Percentiles rank a stretch among this genome's conserved stretches.
Conservation (phyloP, 345 rosid genomes). For the Linum lewisii region DNA sequence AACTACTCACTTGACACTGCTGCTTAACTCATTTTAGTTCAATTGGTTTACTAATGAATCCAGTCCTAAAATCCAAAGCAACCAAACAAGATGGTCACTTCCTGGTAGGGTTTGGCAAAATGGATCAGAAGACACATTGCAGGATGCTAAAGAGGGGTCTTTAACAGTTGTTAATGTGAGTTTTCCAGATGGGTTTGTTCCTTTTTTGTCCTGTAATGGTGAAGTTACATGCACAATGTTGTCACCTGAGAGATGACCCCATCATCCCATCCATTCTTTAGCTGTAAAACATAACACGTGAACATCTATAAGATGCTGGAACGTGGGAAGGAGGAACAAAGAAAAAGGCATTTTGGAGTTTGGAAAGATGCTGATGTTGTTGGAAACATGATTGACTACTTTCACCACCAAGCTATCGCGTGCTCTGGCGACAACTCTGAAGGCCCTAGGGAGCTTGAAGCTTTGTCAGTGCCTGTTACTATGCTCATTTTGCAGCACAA, state of each 20-base stretch:
- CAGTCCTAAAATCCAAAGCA: too few relatives aligned
- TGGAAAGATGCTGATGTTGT: conserved; percentile 36
- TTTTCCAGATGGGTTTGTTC: conserved; percentile 66
- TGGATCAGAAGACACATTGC: conserved; percentile 54
- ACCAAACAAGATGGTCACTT: conserved; percentile 61
- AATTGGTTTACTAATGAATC: too few relatives aligned
- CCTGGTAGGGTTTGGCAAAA: conserved; percentile 57
- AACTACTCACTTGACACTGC: conserved; percentile 94
- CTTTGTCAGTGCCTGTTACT: conserved; percentile 19
- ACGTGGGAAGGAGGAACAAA: neutral
- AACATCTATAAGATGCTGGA: too few relatives aligned
- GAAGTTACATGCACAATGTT: conserved; percentile 60
- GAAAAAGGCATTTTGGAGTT: neutral
- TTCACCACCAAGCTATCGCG: conserved; percentile 40
- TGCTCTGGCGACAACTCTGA: conserved; percentile 36
- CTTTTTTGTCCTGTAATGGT: conserved; percentile 58
- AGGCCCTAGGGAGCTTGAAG: conserved; percentile 41
- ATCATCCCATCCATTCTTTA: conserved; percentile 72
- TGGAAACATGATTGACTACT: conserved; percentile 39
- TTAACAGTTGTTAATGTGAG: conserved; percentile 52
- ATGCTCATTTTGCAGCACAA: conserved; percentile 41
- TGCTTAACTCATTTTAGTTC: too few relatives aligned
- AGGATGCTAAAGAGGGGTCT: conserved; percentile 61
- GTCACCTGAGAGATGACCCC: conserved; percentile 59
- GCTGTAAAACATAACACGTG: conserved; percentile 73